Evolutionary conservation across 768 basidiomycete genomes (phyloP).

Genomic region (Pulveroboletus sp.): DNA sequence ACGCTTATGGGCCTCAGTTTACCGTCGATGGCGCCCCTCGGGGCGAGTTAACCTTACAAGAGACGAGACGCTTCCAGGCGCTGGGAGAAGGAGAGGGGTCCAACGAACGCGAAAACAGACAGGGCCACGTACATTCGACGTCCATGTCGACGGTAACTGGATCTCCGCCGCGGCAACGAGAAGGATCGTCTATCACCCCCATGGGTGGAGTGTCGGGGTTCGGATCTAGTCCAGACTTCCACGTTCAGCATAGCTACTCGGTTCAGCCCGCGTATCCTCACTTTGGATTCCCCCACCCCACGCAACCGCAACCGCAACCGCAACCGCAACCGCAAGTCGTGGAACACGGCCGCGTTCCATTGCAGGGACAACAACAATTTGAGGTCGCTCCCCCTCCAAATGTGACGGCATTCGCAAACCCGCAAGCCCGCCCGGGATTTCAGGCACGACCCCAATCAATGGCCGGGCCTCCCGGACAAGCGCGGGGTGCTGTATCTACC

Average conservation of each 20-base stretch:
- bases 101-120: background rate
- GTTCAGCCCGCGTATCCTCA: slow-evolving; percentile 2
- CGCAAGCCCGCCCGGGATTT: background rate
- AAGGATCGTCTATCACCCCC: background rate
- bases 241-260: slow-evolving; percentile 1
- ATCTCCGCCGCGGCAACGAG: slow-evolving; percentile 13
- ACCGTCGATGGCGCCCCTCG: background rate
- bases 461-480: too few species aligned
- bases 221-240: background rate
- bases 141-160: slow-evolving; percentile 26
- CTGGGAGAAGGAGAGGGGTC: background rate
- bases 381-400: background rate
- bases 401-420: background rate
- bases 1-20: background rate
- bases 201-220: background rate
- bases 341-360: background rate
- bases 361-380: slow-evolving; percentile 13
- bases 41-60: background rate
- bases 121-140: slow-evolving; percentile 19
- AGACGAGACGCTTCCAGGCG: background rate
- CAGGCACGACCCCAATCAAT: background rate
- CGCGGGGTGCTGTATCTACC: background rate
- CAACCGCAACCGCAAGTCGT: too few species aligned
- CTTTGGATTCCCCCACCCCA: slow-evolving; percentile 3
- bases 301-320: slow-evolving; percentile 4